These are phyloP conservation scores for Leptographium galeiforme DNA, from an alignment of 2,329 filamentous ascomycete species.

Conservation along the genomic window DNA sequence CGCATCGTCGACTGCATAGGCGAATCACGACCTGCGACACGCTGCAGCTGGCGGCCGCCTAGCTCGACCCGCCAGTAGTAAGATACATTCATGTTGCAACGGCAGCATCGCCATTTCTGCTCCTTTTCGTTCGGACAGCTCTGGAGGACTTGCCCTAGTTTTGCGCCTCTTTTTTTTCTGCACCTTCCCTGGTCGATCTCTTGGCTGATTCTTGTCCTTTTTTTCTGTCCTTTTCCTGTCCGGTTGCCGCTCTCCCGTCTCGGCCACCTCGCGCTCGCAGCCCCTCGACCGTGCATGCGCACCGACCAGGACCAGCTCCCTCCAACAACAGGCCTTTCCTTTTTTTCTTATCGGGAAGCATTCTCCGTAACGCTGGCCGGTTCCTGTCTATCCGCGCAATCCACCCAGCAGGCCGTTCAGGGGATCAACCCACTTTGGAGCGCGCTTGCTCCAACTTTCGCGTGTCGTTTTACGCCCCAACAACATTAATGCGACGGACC, in stretches of 20 bases:
- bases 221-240: neutral
- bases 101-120: too few species aligned
- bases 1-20: too few species aligned
- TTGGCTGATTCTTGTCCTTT: neutral
- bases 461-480: constrained; percentile 9
- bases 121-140: too few species aligned
- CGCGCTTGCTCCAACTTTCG: constrained; percentile 21
- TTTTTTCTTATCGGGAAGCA: neutral
- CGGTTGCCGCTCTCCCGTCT: too few species aligned
- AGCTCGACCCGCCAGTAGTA: too few species aligned
- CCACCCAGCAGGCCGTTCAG: neutral
- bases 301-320: neutral
- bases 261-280: neutral
- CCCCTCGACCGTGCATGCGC: neutral
- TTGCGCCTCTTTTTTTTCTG: neutral
- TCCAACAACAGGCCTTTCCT: neutral
- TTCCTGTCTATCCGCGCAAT: neutral
- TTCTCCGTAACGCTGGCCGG: neutral
- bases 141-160: neutral
- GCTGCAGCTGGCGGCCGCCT: too few species aligned
- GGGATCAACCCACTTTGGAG: constrained; percentile 11
- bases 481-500: neutral
- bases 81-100: too few species aligned
- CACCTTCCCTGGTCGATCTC: neutral
- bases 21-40: too few species aligned